Percentiles rank a stretch among this genome's conserved stretches.
These are phyloP conservation scores for Monosporascus sp. DNA, from an alignment of 2,329 filamentous ascomycete species.

Conservation along the genomic window DNA sequence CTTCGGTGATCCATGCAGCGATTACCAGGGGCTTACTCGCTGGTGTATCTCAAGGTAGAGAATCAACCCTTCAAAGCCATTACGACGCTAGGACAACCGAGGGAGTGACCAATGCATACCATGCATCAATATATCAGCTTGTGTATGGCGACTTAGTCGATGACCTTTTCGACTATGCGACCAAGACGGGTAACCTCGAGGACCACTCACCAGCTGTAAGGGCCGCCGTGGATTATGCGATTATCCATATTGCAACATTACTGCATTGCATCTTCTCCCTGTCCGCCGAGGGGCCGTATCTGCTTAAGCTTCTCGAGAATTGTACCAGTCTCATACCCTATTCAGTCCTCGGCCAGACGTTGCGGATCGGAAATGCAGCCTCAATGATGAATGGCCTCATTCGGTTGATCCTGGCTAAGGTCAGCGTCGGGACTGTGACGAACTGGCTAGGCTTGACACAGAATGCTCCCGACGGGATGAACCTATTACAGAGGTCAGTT, in stretches of 20 bases:
- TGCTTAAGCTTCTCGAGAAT: constrained; percentile 65
- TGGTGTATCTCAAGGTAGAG: constrained; percentile 39
- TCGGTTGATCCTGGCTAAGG: constrained; percentile 67
- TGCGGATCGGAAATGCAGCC: constrained; percentile 72
- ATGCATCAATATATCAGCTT: constrained; percentile 58
- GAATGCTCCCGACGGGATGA: constrained; percentile 72
- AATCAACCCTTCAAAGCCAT: constrained; percentile 21
- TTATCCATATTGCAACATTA: constrained; percentile 61
- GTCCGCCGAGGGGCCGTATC: constrained; percentile 69
- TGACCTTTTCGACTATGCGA: constrained; percentile 55
- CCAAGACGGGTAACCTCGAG: constrained; percentile 56
- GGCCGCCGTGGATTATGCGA: constrained; percentile 55
- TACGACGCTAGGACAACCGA: constrained; percentile 56
- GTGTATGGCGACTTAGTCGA: constrained; percentile 66
- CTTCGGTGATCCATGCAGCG: constrained; percentile 64
- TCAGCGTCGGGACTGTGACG: constrained; percentile 67
- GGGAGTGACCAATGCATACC: constrained; percentile 59
- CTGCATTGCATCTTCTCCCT: constrained; percentile 68
- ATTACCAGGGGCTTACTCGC: constrained; percentile 61
- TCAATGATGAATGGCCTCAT: constrained; percentile 77
- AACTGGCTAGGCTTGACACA: constrained; percentile 74
- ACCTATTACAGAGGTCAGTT: constrained; percentile 58
- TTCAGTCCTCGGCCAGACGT: constrained; percentile 63
- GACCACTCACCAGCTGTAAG: constrained; percentile 56
- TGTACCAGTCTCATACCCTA: constrained; percentile 69